These are phyloP conservation scores for Cetradonia linearis DNA, from an alignment of 495 filamentous ascomycete species.

Conservation along the genomic window DNA sequence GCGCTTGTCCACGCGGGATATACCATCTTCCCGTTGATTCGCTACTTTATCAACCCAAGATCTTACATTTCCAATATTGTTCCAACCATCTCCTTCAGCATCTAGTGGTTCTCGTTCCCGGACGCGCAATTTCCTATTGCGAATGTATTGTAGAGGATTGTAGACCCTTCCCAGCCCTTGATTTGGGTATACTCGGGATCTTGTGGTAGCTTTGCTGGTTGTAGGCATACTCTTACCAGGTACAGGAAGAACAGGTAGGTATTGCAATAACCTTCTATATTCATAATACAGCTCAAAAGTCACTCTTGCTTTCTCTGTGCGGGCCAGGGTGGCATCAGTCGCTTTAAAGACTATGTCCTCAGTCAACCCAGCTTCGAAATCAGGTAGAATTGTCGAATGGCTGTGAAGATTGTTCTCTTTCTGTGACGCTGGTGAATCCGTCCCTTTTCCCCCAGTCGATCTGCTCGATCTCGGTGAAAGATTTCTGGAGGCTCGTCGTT, in stretches of 20 bases:
- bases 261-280: constrained; percentile 65
- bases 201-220: constrained; percentile 5
- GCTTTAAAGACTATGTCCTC: constrained; percentile 46
- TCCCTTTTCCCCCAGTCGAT: constrained; percentile 8
- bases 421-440: neutral
- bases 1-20: constrained; percentile 10
- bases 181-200: constrained; percentile 4
- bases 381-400: constrained; percentile 1
- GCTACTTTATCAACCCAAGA: constrained; percentile 66
- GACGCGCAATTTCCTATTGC: constrained; percentile 71
- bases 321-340: constrained; percentile 63
- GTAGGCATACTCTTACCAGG: constrained; percentile 1
- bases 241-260: constrained; percentile 53
- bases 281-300: constrained; percentile 72
- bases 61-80: constrained; percentile 55
- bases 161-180: constrained; percentile 48
- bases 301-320: constrained; percentile 67
- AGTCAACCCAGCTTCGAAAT: constrained; percentile 13
- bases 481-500: constrained; percentile 47
- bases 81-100: constrained; percentile 63
- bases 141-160: constrained; percentile 79
- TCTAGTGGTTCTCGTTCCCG: constrained; percentile 62
- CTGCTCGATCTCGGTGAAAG: constrained; percentile 40
- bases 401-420: neutral
- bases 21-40: constrained; percentile 33